Evolutionary conservation across 2,329 filamentous ascomycete genomes (phyloP).

Genomic region (Tolypocladium album): DNA sequence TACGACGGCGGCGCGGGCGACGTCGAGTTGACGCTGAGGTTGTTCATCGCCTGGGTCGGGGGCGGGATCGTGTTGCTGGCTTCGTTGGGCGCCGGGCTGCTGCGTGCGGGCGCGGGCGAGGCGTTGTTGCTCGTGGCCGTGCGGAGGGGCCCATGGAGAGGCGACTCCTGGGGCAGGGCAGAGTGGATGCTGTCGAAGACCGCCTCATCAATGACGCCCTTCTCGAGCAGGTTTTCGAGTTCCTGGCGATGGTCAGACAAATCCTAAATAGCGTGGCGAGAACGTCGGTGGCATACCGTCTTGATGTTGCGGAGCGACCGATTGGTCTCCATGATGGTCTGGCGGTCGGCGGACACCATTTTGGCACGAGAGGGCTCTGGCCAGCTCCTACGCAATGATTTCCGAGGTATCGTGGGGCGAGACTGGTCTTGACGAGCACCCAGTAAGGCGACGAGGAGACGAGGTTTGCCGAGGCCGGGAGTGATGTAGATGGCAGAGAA

Average conservation of each 20-base stretch:
- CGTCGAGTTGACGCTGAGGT: slow-evolving; percentile 23
- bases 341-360: slow-evolving; percentile 41
- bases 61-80: slow-evolving; percentile 14
- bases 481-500: not conserved
- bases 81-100: slow-evolving; percentile 17
- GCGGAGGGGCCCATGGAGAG: slow-evolving; percentile 39
- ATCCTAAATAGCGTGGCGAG: not conserved
- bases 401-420: not conserved
- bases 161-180: slow-evolving; percentile 62
- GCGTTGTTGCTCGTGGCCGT: slow-evolving; percentile 24
- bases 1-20: slow-evolving; percentile 40
- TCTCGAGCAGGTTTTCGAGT: slow-evolving; percentile 79
- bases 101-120: slow-evolving; percentile 15
- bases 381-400: not conserved
- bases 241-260: slow-evolving; percentile 49
- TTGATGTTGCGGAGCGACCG: slow-evolving; percentile 81
- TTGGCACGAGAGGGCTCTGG: slow-evolving; percentile 5
- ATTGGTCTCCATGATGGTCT: slow-evolving; percentile 60
- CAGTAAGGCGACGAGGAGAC: not conserved
- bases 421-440: not conserved
- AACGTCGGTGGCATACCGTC: slow-evolving; percentile 40
- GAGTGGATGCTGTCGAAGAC: slow-evolving; percentile 65
- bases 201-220: slow-evolving; percentile 63
- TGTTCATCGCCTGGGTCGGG: slow-evolving; percentile 29
- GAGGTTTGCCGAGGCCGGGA: not conserved